Conservation (phyloP, 192 early-diverging fungal species). For the Coemansia sp. region DNA sequence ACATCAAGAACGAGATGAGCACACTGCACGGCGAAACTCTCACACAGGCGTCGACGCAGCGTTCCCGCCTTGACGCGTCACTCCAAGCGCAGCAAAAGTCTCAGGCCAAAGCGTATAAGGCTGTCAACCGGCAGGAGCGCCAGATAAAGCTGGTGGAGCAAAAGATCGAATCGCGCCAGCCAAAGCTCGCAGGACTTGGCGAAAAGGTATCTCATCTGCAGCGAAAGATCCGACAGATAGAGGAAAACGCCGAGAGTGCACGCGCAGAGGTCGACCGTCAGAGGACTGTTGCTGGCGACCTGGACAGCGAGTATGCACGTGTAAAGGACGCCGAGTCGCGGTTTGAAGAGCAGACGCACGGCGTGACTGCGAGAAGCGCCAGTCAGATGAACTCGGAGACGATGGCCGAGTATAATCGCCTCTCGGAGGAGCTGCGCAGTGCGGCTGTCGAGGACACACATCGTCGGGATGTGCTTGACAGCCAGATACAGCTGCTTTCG, state of each 20-base stretch:
- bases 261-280: constrained; percentile 59
- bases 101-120: constrained; percentile 71
- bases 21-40: constrained; percentile 54
- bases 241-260: constrained; percentile 59
- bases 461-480: constrained; percentile 64
- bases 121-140: constrained; percentile 70
- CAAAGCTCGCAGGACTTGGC: constrained; percentile 52
- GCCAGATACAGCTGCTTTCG: constrained; percentile 58
- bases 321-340: constrained; percentile 56
- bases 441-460: constrained; percentile 71
- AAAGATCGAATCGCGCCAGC: constrained; percentile 66
- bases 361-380: constrained; percentile 27
- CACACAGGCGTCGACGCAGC: constrained; percentile 50
- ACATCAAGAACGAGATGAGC: constrained; percentile 61
- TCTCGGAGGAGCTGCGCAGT: constrained; percentile 70
- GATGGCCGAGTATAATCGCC: constrained; percentile 58
- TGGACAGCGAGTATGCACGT: constrained; percentile 59
- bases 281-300: constrained; percentile 44
- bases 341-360: constrained; percentile 56
- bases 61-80: constrained; percentile 55
- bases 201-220: constrained; percentile 73
- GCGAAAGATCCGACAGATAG: constrained; percentile 64
- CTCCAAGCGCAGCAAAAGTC: constrained; percentile 67
- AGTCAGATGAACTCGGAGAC: constrained; percentile 39
- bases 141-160: constrained; percentile 70